Evolutionary conservation across 202 grass and related monocot genomes (phyloP).

Genomic region (Dendrocalamus latiflorus): DNA sequence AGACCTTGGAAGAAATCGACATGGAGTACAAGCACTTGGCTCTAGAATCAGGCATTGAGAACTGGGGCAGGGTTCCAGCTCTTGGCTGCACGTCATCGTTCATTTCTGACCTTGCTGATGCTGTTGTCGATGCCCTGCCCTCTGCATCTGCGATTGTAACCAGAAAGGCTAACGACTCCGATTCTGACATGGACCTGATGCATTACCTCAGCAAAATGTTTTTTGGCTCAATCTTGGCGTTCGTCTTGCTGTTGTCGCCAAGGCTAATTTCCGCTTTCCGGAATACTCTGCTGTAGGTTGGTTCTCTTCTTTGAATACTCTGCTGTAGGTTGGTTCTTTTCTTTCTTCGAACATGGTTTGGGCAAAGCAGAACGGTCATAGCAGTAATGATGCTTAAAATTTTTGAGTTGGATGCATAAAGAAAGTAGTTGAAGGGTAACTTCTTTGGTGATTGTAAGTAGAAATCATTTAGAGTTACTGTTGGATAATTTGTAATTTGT

Average conservation of each 20-base stretch:
- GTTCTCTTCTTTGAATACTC: conserved; percentile 23
- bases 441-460: not conserved
- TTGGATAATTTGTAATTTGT: not conserved
- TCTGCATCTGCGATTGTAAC: conserved; percentile 44
- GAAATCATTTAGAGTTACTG: not conserved
- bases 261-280: conserved; percentile 57
- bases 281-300: conserved; percentile 48
- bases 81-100: conserved; percentile 67
- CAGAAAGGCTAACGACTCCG: no score
- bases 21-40: conserved; percentile 99
- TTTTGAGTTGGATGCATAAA: no score
- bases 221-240: conserved; percentile 71
- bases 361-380: not conserved
- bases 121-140: conserved; percentile 71
- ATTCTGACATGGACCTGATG: no score
- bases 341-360: not conserved
- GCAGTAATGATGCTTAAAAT: no score
- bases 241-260: conserved; percentile 67
- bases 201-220: conserved; percentile 68
- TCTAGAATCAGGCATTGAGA: conserved; percentile 76
- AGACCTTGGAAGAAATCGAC: conserved; percentile 95
- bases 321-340: conserved; percentile 32
- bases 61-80: conserved; percentile 92
- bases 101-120: conserved; percentile 79
- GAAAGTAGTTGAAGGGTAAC: not conserved